Evolutionary conservation across 148 eudicot species (phyloP).

Genomic region (Spergularia marina): DNA sequence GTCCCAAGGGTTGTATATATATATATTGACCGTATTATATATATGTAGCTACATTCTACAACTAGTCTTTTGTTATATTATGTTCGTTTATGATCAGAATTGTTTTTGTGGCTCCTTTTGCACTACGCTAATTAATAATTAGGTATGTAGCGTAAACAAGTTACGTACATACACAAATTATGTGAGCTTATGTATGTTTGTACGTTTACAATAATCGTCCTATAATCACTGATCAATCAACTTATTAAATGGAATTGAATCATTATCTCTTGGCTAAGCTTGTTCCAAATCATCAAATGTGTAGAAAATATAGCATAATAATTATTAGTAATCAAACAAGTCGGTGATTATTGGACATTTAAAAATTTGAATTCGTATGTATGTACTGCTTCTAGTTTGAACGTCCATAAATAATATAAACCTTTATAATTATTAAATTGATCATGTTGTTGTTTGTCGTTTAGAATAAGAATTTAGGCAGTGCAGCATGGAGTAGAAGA

Average conservation of each 20-base stretch:
- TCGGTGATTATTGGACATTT: conserved; percentile 23
- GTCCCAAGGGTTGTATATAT: not conserved
- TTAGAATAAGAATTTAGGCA: conserved; percentile 4
- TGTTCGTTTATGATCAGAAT: too few relatives aligned
- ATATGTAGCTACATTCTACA: too few relatives aligned
- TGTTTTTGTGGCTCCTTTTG: too few relatives aligned
- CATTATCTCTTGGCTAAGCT: not conserved
- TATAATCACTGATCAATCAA: not conserved
- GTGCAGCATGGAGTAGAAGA: conserved; percentile 12
- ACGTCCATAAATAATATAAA: not conserved
- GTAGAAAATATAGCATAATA: not conserved
- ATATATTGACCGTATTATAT: too few relatives aligned
- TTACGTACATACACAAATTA: too few relatives aligned
- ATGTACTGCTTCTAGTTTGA: conserved; percentile 4
- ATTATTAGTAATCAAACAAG: conserved; percentile 15
- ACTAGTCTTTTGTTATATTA: too few relatives aligned
- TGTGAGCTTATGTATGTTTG: too few relatives aligned
- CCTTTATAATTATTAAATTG: too few relatives aligned
- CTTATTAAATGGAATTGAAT: not conserved
- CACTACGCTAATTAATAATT: too few relatives aligned
- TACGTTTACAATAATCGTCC: not conserved
- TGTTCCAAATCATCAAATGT: conserved; percentile 7
- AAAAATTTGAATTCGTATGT: not conserved
- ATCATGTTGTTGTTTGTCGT: conserved; percentile 16
- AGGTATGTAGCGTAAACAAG: too few relatives aligned